These are phyloP conservation scores for Basipetospora chlamydospora DNA, from an alignment of 2,329 filamentous ascomycete species.

Conservation along the genomic window DNA sequence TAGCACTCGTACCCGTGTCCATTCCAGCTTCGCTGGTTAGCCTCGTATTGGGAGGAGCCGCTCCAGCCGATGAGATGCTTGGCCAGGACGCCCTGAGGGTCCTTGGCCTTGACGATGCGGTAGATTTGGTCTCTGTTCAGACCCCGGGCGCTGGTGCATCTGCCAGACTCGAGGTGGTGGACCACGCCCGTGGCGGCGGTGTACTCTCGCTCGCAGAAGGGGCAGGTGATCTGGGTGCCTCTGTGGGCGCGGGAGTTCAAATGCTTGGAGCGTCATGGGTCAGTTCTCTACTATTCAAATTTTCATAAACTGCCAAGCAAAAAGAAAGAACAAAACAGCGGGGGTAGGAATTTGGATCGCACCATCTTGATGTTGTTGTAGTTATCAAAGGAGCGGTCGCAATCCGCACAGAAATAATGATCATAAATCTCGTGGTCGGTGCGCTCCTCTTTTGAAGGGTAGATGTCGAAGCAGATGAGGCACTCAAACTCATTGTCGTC, in stretches of 20 bases:
- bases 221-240: conserved; percentile 30
- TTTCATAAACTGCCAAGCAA: neutral
- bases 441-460: conserved; percentile 7
- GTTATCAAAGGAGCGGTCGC: conserved; percentile 17
- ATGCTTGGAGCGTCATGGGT: conserved; percentile 27
- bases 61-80: conserved; percentile 34
- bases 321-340: conserved; percentile 1
- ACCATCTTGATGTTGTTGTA: conserved; percentile 19
- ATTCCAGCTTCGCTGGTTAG: conserved; percentile 29
- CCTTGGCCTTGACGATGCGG: conserved; percentile 25
- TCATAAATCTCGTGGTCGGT: conserved; percentile 14
- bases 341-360: conserved; percentile 5
- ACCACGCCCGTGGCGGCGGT: conserved; percentile 36
- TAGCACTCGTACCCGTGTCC: conserved; percentile 15
- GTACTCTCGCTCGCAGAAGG: conserved; percentile 34
- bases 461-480: conserved; percentile 12
- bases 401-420: conserved; percentile 20
- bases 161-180: conserved; percentile 41
- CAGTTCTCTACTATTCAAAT: neutral
- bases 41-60: conserved; percentile 18
- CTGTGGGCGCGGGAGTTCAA: conserved; percentile 36
- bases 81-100: conserved; percentile 33
- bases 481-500: conserved; percentile 16
- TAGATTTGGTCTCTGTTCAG: conserved; percentile 35
- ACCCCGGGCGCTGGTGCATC: conserved; percentile 28